A percentile compares a stretch with the other conserved stretches of the same genome.
These are phyloP conservation scores for Drosera spatulata DNA, from an alignment of 179 eudicot genomes.

Conservation along the genomic window DNA sequence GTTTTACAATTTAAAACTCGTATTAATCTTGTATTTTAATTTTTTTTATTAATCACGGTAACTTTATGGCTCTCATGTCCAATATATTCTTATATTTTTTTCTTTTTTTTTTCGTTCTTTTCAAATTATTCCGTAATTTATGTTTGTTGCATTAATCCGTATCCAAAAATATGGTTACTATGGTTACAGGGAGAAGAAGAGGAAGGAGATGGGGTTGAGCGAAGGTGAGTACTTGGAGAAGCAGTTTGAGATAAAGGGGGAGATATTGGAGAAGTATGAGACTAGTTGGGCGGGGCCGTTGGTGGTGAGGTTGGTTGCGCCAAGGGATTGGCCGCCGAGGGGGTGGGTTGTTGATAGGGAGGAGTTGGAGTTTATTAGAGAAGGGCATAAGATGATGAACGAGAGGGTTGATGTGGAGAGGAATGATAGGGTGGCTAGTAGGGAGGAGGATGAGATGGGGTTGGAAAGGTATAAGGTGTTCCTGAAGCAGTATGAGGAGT, in stretches of 20 bases:
- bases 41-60: too few species aligned
- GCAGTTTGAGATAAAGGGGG: slow-evolving; percentile 81
- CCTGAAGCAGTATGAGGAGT: slow-evolving; percentile 72
- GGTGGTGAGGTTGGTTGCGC: slow-evolving; percentile 74
- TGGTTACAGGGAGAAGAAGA: slow-evolving; percentile 41
- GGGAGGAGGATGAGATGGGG: slow-evolving; percentile 41
- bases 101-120: too few species aligned
- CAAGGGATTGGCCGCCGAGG: slow-evolving; percentile 93
- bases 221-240: slow-evolving; percentile 76
- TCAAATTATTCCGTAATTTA: too few species aligned
- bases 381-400: slow-evolving; percentile 59
- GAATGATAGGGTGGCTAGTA: slow-evolving; percentile 30
- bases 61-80: too few species aligned
- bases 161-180: too few species aligned
- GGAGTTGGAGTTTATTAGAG: slow-evolving; percentile 85
- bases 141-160: too few species aligned
- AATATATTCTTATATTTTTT: too few species aligned
- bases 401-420: slow-evolving; percentile 45
- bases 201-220: slow-evolving; percentile 59
- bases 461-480: slow-evolving; percentile 89
- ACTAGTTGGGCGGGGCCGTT: slow-evolving; percentile 72
- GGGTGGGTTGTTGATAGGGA: slow-evolving; percentile 84
- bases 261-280: slow-evolving; percentile 53
- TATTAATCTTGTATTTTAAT: too few species aligned
- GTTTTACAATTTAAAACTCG: too few species aligned